Conservation (phyloP, 2,329 filamentous ascomycete genomes). For the Sphaerostilbella broomeana region DNA sequence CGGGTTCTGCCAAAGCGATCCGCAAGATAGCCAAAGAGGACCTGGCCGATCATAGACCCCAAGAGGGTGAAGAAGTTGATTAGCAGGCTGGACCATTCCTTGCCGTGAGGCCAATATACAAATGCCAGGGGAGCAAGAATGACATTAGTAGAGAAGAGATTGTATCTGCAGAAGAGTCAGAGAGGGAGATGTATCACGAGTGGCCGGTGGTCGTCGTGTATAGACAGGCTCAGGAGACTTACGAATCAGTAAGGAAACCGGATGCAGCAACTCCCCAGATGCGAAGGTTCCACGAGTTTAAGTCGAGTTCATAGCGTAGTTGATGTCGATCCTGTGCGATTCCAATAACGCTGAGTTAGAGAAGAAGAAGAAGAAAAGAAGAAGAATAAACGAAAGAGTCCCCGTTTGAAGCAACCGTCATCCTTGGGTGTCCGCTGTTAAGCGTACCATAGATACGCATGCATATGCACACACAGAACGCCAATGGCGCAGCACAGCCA, state of each 20-base stretch:
- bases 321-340: constrained; percentile 45
- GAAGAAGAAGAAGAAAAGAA: no score
- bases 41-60: constrained; percentile 46
- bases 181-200: no score
- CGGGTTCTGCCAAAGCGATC: constrained; percentile 49
- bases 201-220: not conserved
- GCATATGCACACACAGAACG: not conserved
- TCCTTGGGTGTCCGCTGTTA: no score
- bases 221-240: constrained; percentile 18
- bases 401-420: no score
- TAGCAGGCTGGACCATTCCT: constrained; percentile 38
- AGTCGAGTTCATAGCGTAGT: constrained; percentile 45
- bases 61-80: constrained; percentile 48
- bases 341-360: no score
- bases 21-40: constrained; percentile 47
- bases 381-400: no score
- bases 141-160: constrained; percentile 49
- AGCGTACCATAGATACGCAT: no score
- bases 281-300: constrained; percentile 48
- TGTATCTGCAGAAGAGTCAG: constrained; percentile 38
- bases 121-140: constrained; percentile 47
- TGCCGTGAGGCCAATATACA: constrained; percentile 44
- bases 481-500: no score
- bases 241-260: constrained; percentile 49
- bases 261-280: constrained; percentile 51